phyloP scores from a whole-genome alignment of 2,329 filamentous ascomycete genomes.

The Aspergillus fijiensis region DNA sequence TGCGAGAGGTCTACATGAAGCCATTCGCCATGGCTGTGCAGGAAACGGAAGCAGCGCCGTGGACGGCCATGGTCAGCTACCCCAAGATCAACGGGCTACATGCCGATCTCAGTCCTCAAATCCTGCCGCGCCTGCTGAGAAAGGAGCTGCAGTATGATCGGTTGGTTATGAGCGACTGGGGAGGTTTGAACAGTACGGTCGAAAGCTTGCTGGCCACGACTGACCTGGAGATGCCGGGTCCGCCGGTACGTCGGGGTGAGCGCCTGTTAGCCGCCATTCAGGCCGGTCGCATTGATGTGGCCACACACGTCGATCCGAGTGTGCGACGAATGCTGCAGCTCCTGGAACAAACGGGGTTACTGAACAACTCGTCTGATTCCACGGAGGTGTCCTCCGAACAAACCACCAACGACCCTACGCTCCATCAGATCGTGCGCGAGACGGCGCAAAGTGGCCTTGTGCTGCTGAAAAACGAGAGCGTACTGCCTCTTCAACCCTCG shows the following conservation, averaged over 20 bases:
- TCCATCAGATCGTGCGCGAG: not conserved
- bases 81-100: slow-evolving; percentile 17
- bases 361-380: not conserved
- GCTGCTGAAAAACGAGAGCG: slow-evolving; percentile 6
- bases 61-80: slow-evolving; percentile 18
- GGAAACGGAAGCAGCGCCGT: not conserved
- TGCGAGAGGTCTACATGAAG: slow-evolving; percentile 21
- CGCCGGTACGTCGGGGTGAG: not conserved
- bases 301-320: slow-evolving; percentile 1
- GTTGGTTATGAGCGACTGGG: slow-evolving; percentile 16
- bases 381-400: no score
- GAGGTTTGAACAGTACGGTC: slow-evolving; percentile 2
- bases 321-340: not conserved
- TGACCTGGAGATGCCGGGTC: slow-evolving; percentile 12
- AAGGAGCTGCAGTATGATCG: slow-evolving; percentile 9
- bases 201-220: not conserved
- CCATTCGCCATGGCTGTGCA: slow-evolving; percentile 13
- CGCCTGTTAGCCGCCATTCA: not conserved
- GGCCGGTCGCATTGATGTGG: not conserved
- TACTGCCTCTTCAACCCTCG: not conserved
- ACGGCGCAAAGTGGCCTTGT: not conserved
- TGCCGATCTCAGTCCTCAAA: not conserved
- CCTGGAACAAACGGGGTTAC: not conserved
- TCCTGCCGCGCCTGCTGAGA: slow-evolving; percentile 2
- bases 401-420: not conserved